These are phyloP conservation scores for Kodamaea kakaduensis DNA, from an alignment of 805 yeast species.

Conservation along the genomic window DNA sequence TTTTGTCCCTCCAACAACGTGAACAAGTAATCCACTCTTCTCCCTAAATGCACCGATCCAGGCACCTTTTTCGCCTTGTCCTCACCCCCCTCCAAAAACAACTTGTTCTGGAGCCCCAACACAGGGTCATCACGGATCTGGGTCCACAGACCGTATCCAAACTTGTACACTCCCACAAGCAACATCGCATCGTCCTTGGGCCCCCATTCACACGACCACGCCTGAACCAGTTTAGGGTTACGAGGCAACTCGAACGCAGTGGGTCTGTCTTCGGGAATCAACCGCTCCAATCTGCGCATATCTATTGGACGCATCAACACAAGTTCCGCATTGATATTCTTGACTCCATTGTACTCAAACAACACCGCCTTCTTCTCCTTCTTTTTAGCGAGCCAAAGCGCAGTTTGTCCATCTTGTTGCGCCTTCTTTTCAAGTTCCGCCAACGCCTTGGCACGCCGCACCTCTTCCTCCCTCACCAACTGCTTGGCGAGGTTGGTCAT, in stretches of 20 bases:
- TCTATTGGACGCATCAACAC: slow-evolving; percentile 82
- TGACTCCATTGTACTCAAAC: slow-evolving; percentile 84
- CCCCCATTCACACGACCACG: slow-evolving; percentile 90
- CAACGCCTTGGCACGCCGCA: slow-evolving; percentile 50
- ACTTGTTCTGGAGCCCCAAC: slow-evolving; percentile 77
- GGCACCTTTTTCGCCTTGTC: slow-evolving; percentile 64
- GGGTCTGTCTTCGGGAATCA: slow-evolving; percentile 53
- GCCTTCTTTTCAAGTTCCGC: slow-evolving; percentile 61
- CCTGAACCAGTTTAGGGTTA: slow-evolving; percentile 75
- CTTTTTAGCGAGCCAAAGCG: slow-evolving; percentile 58
- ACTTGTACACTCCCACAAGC: slow-evolving; percentile 80
- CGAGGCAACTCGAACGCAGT: slow-evolving; percentile 55
- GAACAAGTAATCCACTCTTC: slow-evolving; percentile 87
- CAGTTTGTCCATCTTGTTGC: slow-evolving; percentile 45
- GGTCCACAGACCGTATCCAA: slow-evolving; percentile 95
- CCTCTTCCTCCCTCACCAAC: slow-evolving; percentile 62
- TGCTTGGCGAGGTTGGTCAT: slow-evolving; percentile 59
- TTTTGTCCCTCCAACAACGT: slow-evolving; percentile 61
- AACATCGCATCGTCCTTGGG: slow-evolving; percentile 81
- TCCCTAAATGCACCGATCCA: slow-evolving; percentile 84
- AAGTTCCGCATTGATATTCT: slow-evolving; percentile 86
- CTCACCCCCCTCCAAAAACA: slow-evolving; percentile 52
- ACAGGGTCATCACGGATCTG: slow-evolving; percentile 95
- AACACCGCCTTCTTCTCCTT: slow-evolving; percentile 86
- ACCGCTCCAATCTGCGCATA: slow-evolving; percentile 58